Base-by-base conservation (phyloP, 2,329 filamentous ascomycete species). In the Pseudocercospora fijiensis region DNA sequence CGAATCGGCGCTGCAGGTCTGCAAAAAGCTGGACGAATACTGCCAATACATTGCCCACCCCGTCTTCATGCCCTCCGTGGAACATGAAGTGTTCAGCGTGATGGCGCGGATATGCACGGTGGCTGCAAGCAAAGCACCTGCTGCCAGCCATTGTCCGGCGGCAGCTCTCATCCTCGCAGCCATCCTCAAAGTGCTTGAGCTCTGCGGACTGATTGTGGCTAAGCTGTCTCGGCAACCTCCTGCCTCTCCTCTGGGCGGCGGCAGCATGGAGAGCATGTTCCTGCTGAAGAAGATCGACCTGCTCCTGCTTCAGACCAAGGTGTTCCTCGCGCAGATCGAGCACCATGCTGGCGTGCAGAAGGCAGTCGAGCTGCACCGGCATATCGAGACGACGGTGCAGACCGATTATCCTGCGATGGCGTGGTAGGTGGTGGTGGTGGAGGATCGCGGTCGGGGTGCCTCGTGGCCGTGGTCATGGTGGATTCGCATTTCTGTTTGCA, bases 291-390 rank as follows among this genome's bases (percentile, higher is more conserved):
- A 57, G 53, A 55, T 62, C 18, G 49, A 53, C 10, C 49, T 53
- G 7, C 49, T 53, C 20, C 60, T 62, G 4, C 60, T 57, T 13
- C 52, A 41, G 37, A 62, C 53, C 37, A 62, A 62, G 45, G 52
- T 62, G 11, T 62, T 57, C 53, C 53, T 62, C 4, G 47, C 60
- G 24, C 52, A 51, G 26, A 62, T 58, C 28, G 60, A 55, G 10
- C 60, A 62, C 60, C 60, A 62, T 11, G 60, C 60, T 20, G 60
- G 60, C 22, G 60, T 62, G 52, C 52, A 57, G 26, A 49, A 56
- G 41, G 60, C 60, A n/a, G 52, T 58, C n/a, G 53, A 62, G 45
- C 37, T 62, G 27, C 49, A 53, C 16, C 49, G 49, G 18, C 49
- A 53, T 53, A 53, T 53, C 49, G 60, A 62, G 52, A 18, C 53